phyloP scores from a whole-genome alignment of 768 basidiomycete species.

The Pleurotus ostreatus region DNA sequence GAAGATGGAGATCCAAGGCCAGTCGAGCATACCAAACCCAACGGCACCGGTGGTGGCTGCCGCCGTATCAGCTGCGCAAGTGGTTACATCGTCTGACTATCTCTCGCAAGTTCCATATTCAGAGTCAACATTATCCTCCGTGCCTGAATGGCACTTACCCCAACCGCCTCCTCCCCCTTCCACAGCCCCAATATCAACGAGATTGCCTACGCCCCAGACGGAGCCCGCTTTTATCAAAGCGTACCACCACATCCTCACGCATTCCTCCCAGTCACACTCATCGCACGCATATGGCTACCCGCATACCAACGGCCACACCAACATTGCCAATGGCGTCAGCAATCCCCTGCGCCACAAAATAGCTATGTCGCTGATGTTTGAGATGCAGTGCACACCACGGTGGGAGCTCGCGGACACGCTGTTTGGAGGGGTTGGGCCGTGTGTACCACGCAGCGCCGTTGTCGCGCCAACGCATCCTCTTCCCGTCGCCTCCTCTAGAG shows the following conservation, averaged over 20 bases:
- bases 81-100: conserved; percentile 59
- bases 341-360: conserved; percentile 70
- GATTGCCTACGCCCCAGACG: conserved; percentile 47
- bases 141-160: conserved; percentile 71
- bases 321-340: conserved; percentile 25
- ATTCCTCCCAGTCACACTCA: conserved; percentile 39
- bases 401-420: conserved; percentile 71
- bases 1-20: no score
- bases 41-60: conserved; percentile 27
- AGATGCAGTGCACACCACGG: conserved; percentile 51
- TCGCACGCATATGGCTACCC: no score
- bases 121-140: conserved; percentile 62
- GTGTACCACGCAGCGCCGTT: conserved; percentile 56
- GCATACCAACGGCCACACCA: no score
- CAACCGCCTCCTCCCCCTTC: conserved; percentile 21
- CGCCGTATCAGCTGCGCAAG: conserved; percentile 38
- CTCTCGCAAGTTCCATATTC: conserved; percentile 69
- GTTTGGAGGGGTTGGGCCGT: conserved; percentile 54
- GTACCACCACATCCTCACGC: conserved; percentile 75
- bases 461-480: conserved; percentile 67
- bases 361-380: conserved; percentile 64
- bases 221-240: conserved; percentile 64
- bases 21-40: conserved; percentile 13
- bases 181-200: conserved; percentile 13
- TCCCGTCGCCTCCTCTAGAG: conserved; percentile 23